A percentile compares a stretch with the other conserved stretches of the same genome.
These are phyloP conservation scores for Pythium aquatile DNA, from an alignment of 352 stramenopile genomes.

Conservation along the genomic window DNA sequence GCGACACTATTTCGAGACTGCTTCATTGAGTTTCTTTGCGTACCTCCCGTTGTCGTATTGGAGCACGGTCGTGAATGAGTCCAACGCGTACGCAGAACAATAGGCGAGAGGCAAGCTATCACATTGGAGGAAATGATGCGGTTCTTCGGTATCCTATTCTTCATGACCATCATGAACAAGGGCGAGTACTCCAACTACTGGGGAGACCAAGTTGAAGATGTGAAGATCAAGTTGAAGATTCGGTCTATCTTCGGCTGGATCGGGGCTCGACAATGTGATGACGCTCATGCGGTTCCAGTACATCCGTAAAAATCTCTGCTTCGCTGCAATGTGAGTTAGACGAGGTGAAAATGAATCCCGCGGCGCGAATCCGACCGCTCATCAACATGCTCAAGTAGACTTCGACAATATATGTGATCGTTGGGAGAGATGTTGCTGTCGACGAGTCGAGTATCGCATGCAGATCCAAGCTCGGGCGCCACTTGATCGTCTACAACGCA, in stretches of 20 bases:
- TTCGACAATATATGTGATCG: constrained; percentile 26
- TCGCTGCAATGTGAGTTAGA: constrained; percentile 6
- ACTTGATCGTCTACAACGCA: constrained; percentile 34
- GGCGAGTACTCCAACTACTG: constrained; percentile 28
- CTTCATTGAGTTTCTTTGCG: constrained; percentile 20
- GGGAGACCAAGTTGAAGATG: constrained; percentile 19
- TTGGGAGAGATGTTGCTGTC: constrained; percentile 30
- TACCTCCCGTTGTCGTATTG: constrained; percentile 22
- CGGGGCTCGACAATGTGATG: constrained; percentile 26
- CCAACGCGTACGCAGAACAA: constrained; percentile 8
- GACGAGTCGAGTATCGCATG: constrained; percentile 33
- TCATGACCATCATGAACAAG: constrained; percentile 21
- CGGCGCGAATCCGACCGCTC: constrained; percentile 24
- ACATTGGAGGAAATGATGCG: constrained; percentile 18
- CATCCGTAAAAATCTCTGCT: constrained; percentile 28
- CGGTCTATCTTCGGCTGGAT: background rate
- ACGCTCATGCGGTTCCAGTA: constrained; percentile 26
- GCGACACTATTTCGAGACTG: constrained; percentile 11
- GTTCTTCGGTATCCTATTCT: constrained; percentile 27
- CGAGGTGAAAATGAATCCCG: constrained; percentile 13
- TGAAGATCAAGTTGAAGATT: constrained; percentile 3
- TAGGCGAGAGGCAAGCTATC: background rate
- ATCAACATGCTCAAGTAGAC: constrained; percentile 33
- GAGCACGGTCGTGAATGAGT: constrained; percentile 15
- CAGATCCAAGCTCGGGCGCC: constrained; percentile 27